A percentile compares a stretch with the other conserved stretches of the same genome.
Evolutionary conservation across 2,329 filamentous ascomycete genomes (phyloP).

Genomic region (Drechslerella stenobrocha): DNA sequence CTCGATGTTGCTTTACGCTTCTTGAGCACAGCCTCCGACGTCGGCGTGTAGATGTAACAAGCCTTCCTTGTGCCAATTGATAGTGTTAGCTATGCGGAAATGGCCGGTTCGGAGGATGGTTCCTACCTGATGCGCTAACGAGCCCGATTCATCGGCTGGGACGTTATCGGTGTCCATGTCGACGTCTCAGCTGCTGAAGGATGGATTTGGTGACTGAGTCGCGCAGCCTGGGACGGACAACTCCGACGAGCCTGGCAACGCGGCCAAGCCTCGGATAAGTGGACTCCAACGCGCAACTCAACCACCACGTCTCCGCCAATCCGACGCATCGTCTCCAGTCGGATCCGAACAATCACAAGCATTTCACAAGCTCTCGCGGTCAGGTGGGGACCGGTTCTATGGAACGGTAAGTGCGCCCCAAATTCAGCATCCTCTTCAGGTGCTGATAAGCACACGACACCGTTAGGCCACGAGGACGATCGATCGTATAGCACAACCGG

Average conservation of each 20-base stretch:
- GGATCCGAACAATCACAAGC: slow-evolving; percentile 25
- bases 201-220: slow-evolving; percentile 15
- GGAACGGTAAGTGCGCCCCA: slow-evolving; percentile 2
- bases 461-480: slow-evolving; percentile 27
- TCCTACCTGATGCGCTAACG: slow-evolving; percentile 45
- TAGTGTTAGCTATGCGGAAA: slow-evolving; percentile 17
- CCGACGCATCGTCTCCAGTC: neutral
- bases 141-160: slow-evolving; percentile 34
- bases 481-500: slow-evolving; percentile 18
- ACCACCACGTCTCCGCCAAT: neutral
- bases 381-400: slow-evolving; percentile 28
- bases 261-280: slow-evolving; percentile 14
- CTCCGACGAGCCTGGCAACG: slow-evolving; percentile 14
- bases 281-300: slow-evolving; percentile 41
- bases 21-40: slow-evolving; percentile 53
- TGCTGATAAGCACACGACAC: slow-evolving; percentile 16
- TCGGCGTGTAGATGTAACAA: slow-evolving; percentile 55
- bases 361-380: slow-evolving; percentile 4
- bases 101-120: slow-evolving; percentile 16
- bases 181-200: slow-evolving; percentile 4
- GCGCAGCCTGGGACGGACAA: slow-evolving; percentile 42
- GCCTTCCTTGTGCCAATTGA: slow-evolving; percentile 52
- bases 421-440: neutral
- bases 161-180: slow-evolving; percentile 42
- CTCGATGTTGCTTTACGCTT: slow-evolving; percentile 53